These are phyloP conservation scores for Penicillium canariense DNA, from an alignment of 495 filamentous ascomycete genomes.

Conservation along the genomic window DNA sequence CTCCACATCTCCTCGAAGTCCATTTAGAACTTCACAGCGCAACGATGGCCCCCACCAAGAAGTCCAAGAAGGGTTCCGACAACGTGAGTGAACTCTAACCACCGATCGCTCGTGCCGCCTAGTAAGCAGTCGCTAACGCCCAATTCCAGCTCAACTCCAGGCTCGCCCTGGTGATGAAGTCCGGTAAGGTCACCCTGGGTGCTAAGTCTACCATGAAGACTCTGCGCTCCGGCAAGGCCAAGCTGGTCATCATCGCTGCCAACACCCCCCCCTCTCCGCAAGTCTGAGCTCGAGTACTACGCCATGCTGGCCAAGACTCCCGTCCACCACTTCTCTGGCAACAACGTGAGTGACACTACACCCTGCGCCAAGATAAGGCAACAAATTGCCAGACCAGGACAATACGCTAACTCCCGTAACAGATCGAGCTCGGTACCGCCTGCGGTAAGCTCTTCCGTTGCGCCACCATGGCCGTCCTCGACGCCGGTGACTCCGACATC, in stretches of 20 bases:
- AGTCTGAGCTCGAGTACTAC: constrained; percentile 89
- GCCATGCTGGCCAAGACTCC: constrained; percentile 90
- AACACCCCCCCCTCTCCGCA: constrained; percentile 93
- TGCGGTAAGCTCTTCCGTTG: constrained; percentile 80
- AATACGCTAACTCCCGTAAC: constrained; percentile 31
- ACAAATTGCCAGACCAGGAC: neutral
- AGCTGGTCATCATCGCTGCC: constrained; percentile 75
- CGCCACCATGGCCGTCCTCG: constrained; percentile 90
- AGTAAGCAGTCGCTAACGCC: constrained; percentile 4
- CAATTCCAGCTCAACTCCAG: constrained; percentile 67
- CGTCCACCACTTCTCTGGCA: constrained; percentile 94
- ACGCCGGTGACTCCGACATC: constrained; percentile 98
- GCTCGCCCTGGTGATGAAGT: constrained; percentile 94
- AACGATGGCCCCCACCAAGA: constrained; percentile 92
- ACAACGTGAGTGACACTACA: constrained; percentile 79
- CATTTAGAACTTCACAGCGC: constrained; percentile 37
- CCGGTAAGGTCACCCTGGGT: constrained; percentile 84
- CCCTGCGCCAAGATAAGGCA: neutral
- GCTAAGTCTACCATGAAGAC: constrained; percentile 96
- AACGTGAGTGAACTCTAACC: constrained; percentile 35
- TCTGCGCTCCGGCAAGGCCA: constrained; percentile 64
- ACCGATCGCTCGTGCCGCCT: neutral
- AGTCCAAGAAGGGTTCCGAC: constrained; percentile 88
- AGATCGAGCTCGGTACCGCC: constrained; percentile 96
- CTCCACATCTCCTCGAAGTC: constrained; percentile 22